These are phyloP conservation scores for Colletotrichum gloeosporioides DNA, from an alignment of 2,329 filamentous ascomycete genomes.

Conservation along the genomic window DNA sequence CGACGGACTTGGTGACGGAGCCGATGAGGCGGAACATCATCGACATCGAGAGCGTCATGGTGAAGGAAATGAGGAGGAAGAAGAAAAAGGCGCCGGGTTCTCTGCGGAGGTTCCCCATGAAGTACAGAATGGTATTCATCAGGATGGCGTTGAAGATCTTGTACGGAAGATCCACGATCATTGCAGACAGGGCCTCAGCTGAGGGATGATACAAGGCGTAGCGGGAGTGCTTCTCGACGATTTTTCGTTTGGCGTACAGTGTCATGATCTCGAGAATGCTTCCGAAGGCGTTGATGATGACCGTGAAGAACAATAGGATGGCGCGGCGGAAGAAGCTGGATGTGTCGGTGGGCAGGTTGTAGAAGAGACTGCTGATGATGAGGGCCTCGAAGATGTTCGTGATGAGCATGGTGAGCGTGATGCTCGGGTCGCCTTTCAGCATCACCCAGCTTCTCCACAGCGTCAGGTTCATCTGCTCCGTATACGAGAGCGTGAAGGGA, in stretches of 20 bases:
- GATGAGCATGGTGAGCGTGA: conserved; percentile 42
- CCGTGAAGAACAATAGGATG: conserved; percentile 57
- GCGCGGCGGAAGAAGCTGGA: conserved; percentile 51
- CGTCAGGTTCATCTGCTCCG: conserved; percentile 50
- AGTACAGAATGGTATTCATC: conserved; percentile 48
- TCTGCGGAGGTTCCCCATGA: conserved; percentile 45
- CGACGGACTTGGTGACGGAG: conserved; percentile 51
- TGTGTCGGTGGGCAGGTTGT: conserved; percentile 45
- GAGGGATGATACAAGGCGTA: conserved; percentile 45
- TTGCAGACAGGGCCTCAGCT: conserved; percentile 32
- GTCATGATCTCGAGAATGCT: conserved; percentile 42
- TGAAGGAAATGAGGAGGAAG: conserved; percentile 66
- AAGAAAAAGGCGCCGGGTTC: conserved; percentile 68
- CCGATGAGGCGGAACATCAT: conserved; percentile 62
- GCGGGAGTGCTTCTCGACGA: conserved; percentile 44
- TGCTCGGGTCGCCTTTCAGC: conserved; percentile 43
- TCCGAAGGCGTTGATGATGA: conserved; percentile 57
- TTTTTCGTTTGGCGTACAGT: conserved; percentile 38
- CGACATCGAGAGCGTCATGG: conserved; percentile 66
- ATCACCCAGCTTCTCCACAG: conserved; percentile 45
- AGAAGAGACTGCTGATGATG: conserved; percentile 59
- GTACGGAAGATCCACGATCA: conserved; percentile 40
- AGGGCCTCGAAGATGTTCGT: conserved; percentile 54
- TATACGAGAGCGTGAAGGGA: conserved; percentile 51
- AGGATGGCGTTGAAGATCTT: conserved; percentile 30